Evolutionary conservation across 768 basidiomycete species (phyloP), one percentile per base, ranked within the genome.

Genomic region (Omphalotus guepiniiformis): DNA sequence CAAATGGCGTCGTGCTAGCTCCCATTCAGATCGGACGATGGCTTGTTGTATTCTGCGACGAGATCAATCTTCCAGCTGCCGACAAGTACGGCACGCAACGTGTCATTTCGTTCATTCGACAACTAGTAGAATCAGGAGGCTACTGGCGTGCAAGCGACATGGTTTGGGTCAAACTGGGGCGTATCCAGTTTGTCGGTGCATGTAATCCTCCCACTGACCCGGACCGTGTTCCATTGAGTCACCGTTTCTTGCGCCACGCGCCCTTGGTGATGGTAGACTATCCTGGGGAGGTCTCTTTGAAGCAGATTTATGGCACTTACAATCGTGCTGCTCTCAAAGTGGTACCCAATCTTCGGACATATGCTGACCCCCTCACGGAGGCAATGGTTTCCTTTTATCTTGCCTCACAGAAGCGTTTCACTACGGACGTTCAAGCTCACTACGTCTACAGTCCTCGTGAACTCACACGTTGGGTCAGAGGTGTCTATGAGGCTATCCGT

Each of bases 31-130:
- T 97, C 52, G 95, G 95, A 22, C 85, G 93, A 38, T 99, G 96
- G 96, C 78, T 99, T 40, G 94, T 99, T 27, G 87, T 99, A n/a
- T 99, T 99, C 72, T 99, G 96, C 64, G 96, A 99, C 63, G 96
- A 99, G 66, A 98, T 99, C 74, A 99, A 99, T 61, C 71, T 99
- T 3, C 96, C 96, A 2, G 93, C 96, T 13, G 77, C 84, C 7
- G 96, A 99, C 74, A 95, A 93, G 67, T 99, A 99, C 59, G 96
- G 96, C 3, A 99, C 96, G 4, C 96, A 99, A 63, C 81, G 92
- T 21, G 96, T 99, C 59, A 98, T 99, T 60, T 97, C 95, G 2
- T 99, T 98, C 76, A 78, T 99, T 52, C 86, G 96, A 45, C 96
- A 98, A 63, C 80, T 99, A 25, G 92, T 99, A 34, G 96, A 98